Evolutionary conservation across 1,139 yeast genomes (phyloP).

Genomic region (Suhomyces yuchorum): DNA sequence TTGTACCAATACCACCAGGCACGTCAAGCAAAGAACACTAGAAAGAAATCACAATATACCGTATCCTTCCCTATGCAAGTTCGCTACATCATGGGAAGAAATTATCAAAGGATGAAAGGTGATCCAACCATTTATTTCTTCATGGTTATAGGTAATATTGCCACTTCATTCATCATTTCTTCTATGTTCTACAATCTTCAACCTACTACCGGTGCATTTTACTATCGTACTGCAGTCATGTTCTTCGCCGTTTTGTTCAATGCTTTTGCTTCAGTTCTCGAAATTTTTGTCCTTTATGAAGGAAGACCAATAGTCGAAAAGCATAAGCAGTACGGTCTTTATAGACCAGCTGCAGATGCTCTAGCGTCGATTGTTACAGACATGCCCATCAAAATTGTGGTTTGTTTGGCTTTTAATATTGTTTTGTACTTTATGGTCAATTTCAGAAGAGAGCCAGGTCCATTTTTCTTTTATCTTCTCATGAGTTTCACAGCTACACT

Average conservation of each 20-base stretch:
- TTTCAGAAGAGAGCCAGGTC: conserved; percentile 65
- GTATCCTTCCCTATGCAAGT: conserved; percentile 69
- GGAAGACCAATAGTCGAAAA: conserved; percentile 79
- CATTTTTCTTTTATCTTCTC: conserved; percentile 66
- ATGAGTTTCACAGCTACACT: conserved; percentile 56
- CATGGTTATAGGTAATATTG: conserved; percentile 61
- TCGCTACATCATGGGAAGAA: conserved; percentile 59
- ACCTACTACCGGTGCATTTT: conserved; percentile 50
- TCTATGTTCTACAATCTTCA: conserved; percentile 72
- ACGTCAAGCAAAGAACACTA: conserved; percentile 55
- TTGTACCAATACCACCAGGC: conserved; percentile 56
- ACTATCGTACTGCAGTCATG: conserved; percentile 67
- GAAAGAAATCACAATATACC: conserved; percentile 63
- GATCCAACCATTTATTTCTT: conserved; percentile 66
- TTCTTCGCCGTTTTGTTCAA: conserved; percentile 79
- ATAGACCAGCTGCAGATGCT: conserved; percentile 80
- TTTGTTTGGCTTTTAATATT: conserved; percentile 60
- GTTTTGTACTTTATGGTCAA: conserved; percentile 67
- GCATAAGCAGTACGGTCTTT: conserved; percentile 72
- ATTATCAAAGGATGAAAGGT: conserved; percentile 62
- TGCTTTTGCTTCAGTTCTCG: conserved; percentile 73
- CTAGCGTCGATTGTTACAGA: conserved; percentile 69
- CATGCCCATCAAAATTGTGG: conserved; percentile 60
- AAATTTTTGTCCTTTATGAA: conserved; percentile 66
- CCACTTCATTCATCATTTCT: conserved; percentile 70